Base-by-base conservation (phyloP, 345 rosid genomes). In the Lepidium sativum region DNA sequence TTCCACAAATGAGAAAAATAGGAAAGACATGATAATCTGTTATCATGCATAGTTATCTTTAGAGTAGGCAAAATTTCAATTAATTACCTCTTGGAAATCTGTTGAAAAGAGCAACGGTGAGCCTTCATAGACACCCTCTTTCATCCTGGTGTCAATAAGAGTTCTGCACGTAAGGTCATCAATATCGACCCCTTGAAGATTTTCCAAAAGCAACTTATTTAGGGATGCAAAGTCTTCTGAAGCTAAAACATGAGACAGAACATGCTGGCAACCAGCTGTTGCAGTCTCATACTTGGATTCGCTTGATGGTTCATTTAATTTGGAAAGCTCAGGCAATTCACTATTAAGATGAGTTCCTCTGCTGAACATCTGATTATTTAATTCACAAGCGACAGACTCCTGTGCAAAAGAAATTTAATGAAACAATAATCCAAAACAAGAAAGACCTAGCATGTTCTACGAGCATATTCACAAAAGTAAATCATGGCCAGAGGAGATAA, bases 201-300 rank as follows among this genome's bases (percentile, higher is more conserved):
- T 84, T 77, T 86, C 91, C 45, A 71, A 68, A 12, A 94, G 70
- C 62, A 90, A 80, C 78, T 85, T 85, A 73, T 86, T 90, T 16
- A 94, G 70, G 53, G 75, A 83, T 37, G 79, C 76, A 77, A 90
- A 94, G 71, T 86, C 83, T 71, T 86, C 84, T 16, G 99, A 90
- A 45, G 74, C 73, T 58, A 90, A 47, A 49, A 86, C 83, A 43
- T 81, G 74, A 65, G 77, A 79, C 64, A 94, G 82, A 73, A 82
- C 86, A 69, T 57, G 75, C 73, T 70, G 89, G 76, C 92, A 88
- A 79, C 65, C 72, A 40, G 81, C 84, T 16, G 81, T 88, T 20
- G 65, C 80, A 29, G 76, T 67, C 60, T 47, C 73, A 64, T 55
- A 54, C 57, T 47, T 65, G 18, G 80, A 54, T 67, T 65, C 85